Evolutionary conservation across 202 grass and related monocot species (phyloP).

Genomic region (Digitaria exilis): DNA sequence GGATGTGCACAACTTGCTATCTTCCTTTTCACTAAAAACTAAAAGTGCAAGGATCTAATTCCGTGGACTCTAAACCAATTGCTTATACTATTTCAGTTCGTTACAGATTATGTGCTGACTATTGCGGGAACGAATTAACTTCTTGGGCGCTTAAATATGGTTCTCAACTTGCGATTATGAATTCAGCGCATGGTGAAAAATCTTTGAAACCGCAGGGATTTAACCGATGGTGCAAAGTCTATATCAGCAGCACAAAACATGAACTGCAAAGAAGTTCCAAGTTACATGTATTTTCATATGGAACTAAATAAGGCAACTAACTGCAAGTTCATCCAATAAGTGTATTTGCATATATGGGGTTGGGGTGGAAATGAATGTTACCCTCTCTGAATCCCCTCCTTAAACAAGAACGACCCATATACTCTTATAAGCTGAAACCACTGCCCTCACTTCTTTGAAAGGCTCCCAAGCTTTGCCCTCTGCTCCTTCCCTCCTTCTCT

Average conservation of each 20-base stretch:
- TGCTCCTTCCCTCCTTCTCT: conserved; percentile 43
- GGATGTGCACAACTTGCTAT: not conserved
- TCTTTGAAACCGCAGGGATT: not conserved
- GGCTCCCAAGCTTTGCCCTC: conserved; percentile 36
- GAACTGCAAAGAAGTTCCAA: not conserved
- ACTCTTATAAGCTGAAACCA: not conserved
- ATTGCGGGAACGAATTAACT: not conserved
- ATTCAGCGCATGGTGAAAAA: not conserved
- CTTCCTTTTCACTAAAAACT: conserved; percentile 10
- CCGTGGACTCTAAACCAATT: not conserved
- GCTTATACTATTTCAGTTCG: not conserved
- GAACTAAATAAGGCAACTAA: not conserved
- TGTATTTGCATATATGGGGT: conserved; percentile 4
- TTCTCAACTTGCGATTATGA: not conserved
- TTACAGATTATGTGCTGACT: not conserved
- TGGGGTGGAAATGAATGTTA: not conserved
- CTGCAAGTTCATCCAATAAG: not conserved
- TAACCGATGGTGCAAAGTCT: not conserved
- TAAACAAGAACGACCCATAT: not conserved
- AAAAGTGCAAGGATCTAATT: not conserved
- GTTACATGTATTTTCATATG: conserved; percentile 9
- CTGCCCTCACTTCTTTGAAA: conserved; percentile 35
- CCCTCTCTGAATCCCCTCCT: not conserved
- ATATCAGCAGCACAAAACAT: conserved; percentile 20
- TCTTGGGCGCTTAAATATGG: not conserved